These are phyloP conservation scores for Persicaria tinctoria DNA, from an alignment of 148 eudicot species.

Conservation along the genomic window DNA sequence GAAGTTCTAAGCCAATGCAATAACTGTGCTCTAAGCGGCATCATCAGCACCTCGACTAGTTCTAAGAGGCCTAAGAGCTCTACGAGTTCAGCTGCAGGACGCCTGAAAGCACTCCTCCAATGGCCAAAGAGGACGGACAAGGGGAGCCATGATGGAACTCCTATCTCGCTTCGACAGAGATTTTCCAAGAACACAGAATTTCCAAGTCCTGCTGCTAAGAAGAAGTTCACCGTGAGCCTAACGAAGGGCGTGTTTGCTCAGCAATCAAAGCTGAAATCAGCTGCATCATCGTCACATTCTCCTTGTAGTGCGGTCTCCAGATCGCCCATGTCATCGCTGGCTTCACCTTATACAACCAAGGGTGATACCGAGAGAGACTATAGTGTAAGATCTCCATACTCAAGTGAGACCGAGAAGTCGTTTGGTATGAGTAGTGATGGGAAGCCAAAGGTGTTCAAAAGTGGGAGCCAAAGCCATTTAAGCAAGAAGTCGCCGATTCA, in stretches of 20 bases:
- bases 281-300: no score
- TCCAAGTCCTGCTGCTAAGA: no score
- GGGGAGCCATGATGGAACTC: constrained; percentile 18
- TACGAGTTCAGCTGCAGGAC: constrained; percentile 26
- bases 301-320: no score
- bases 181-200: constrained; percentile 17
- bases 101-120: constrained; percentile 41
- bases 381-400: constrained; percentile 22
- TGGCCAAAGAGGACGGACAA: constrained; percentile 35
- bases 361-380: no score
- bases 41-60: neutral
- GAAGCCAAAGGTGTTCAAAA: neutral
- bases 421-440: neutral
- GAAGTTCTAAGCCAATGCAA: constrained; percentile 7
- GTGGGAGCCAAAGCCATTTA: neutral
- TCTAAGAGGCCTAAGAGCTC: constrained; percentile 10
- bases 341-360: no score
- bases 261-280: no score
- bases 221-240: no score
- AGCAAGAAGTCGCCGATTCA: constrained; percentile 37
- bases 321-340: no score
- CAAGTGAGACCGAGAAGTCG: constrained; percentile 6
- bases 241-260: no score
- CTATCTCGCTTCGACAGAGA: constrained; percentile 45
- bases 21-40: neutral